Base-by-base conservation (phyloP, 768 basidiomycete genomes). In the Lentinula detonsa region DNA sequence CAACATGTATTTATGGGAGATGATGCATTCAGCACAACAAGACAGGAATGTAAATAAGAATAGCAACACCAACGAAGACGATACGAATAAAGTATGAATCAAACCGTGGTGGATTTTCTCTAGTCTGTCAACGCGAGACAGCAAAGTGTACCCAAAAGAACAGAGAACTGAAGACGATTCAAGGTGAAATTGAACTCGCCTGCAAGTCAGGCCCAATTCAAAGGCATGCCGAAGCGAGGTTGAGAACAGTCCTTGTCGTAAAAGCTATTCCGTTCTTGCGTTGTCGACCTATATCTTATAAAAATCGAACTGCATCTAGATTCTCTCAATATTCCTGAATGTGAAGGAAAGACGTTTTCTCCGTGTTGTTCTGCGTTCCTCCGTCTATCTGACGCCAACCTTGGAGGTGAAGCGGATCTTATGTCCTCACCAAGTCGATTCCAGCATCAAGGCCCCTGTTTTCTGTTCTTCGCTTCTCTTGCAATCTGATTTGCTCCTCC, bases 401-500 rank as follows among this genome's bases (percentile, higher is more conserved):
- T 1, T 55, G 7, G 5, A 3, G 0, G 5, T n/a, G 5, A 16
- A 8, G 4, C 13, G 33, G 34, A 0, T 37, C 3, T 73, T 67
- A 81, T 64, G 73, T 76, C 62, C 76, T 76, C 66, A 76, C 71
- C 57, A 81, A 64, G 64, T 81, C 80, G 55, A 81, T 78, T 40
- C 79, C 76, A 51, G 77, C 75, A 23, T 75, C 65, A 8, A 68
- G 50, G 35, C 46, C 34, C 11, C 62, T 46, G 46, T 63, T 62
- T 43, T 62, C 59, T 21, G 61, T 45, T 55, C 61, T 57, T 48
- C 40, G 37, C 42, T 43, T 40, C 40, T 56, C 40, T 31, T 56
- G 71, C 59, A 75, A 76, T 56, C 83, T 78, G 67, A 82, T 74
- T 64, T 85, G 84, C 67, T 88, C 85, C 66, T 86, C 88, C 65